Conservation (phyloP, 2,329 filamentous ascomycete species). For the Myriosclerotinia scirpicola region DNA sequence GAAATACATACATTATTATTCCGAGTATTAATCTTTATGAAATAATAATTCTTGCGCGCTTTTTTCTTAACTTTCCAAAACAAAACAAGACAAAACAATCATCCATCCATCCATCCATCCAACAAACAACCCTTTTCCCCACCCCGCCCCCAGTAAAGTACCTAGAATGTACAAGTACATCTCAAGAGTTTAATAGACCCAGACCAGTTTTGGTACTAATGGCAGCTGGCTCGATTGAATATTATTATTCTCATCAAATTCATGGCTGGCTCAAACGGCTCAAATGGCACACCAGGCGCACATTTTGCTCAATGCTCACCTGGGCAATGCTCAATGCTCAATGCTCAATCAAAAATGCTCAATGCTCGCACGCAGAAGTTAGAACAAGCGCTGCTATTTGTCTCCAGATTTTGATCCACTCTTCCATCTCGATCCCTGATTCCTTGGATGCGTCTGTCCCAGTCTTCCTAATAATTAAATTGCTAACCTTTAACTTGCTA, state of each 20-base stretch:
- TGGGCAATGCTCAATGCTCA: constrained; percentile 23
- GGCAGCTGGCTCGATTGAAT: no score
- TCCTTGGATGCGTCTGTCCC: constrained; percentile 28
- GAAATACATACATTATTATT: constrained; percentile 14
- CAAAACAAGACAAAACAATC: constrained; percentile 20
- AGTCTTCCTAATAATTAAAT: constrained; percentile 23
- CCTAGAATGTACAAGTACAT: constrained; percentile 19
- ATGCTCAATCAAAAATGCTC: neutral
- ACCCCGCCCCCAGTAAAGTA: constrained; percentile 20
- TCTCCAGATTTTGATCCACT: constrained; percentile 32
- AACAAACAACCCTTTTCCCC: constrained; percentile 18
- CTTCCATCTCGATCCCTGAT: constrained; percentile 31
- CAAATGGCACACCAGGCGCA: constrained; percentile 25
- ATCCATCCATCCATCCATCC: no score
- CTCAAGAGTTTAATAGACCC: constrained; percentile 8
- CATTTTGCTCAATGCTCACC: constrained; percentile 22
- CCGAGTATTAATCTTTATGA: constrained; percentile 4
- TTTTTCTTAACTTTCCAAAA: constrained; percentile 15
- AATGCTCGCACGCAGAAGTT: no score
- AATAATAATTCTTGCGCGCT: neutral
- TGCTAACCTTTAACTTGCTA: constrained; percentile 33
- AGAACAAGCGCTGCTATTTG: constrained; percentile 25
- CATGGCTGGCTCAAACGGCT: constrained; percentile 16
- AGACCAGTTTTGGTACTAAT: constrained; percentile 18
- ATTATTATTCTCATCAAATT: constrained; percentile 11